Evolutionary conservation across 139 green algal species (phyloP), one percentile per base, ranked within the genome.

Genomic region (Chlamydomonas sp.): DNA sequence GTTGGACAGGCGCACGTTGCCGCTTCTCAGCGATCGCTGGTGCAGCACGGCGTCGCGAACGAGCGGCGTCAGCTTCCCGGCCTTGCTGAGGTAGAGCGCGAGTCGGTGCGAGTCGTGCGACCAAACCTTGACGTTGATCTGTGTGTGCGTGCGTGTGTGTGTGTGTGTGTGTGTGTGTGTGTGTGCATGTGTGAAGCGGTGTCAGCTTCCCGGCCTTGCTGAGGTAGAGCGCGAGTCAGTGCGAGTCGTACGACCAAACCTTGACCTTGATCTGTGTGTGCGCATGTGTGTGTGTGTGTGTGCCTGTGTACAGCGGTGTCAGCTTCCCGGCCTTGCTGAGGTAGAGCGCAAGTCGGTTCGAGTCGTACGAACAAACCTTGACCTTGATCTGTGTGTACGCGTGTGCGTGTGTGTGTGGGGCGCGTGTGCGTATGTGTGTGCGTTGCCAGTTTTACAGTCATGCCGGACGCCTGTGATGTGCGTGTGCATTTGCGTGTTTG

Each of bases 171-270:
- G n/a, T n/a, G n/a, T n/a, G n/a, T n/a, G n/a, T n/a, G n/a, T n/a
- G n/a, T n/a, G n/a, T n/a, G n/a, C n/a, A n/a, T n/a, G n/a, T n/a
- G n/a, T n/a, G n/a, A n/a, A 94, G 67, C 3, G 82, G 79, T 48
- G 89, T 38, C 43, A 96, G 73, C 66, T 85, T 69, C 10, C 79
- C 72, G 4, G 35, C 48, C 0, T 36, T 34, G 36, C 91, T 83
- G 58, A 97, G 75, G 3, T 81, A 82, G 35, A 87, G 67, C 0
- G 91, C 90, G 48, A 97, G 78, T 5, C 90, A 78, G 79, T 97
- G 91, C 16, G 67, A 77, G 63, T 90, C 78, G 34, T 92, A 71
- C 20, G 58, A 69, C 50, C 84, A 89, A 24, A 86, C 73, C 34
- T 86, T 69, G 35, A 83, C 48, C 5, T 70, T 48, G 35, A 70